phyloP scores from a whole-genome alignment of 2,329 filamentous ascomycete genomes.

The Colletotrichum sp. region DNA sequence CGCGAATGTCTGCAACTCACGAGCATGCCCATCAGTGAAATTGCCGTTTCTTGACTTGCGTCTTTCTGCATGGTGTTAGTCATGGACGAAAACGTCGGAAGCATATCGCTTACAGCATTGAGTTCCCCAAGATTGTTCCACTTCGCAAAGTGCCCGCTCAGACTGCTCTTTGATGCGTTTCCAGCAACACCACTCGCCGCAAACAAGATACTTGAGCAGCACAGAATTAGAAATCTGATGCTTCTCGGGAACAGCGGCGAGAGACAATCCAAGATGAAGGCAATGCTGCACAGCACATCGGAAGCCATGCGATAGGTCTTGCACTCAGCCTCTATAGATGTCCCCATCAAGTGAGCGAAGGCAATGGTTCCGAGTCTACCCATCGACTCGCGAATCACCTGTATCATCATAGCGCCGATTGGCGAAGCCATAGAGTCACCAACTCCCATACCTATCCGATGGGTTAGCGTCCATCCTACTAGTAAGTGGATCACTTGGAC shows the following conservation, averaged over 20 bases:
- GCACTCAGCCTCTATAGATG: constrained; percentile 17
- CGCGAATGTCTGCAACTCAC: not conserved
- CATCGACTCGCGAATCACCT: constrained; percentile 17
- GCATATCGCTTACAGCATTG: not conserved
- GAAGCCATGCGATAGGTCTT: constrained; percentile 13
- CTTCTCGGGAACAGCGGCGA: not conserved
- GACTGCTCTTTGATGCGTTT: constrained; percentile 17
- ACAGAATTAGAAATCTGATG: not conserved
- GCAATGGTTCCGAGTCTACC: constrained; percentile 14
- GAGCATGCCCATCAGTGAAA: constrained; percentile 16
- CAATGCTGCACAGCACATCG: not conserved
- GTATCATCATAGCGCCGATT: constrained; percentile 11
- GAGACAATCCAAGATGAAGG: constrained; percentile 12
- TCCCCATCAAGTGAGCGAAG: constrained; percentile 15
- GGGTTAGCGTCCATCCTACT: not conserved
- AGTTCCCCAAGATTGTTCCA: constrained; percentile 19
- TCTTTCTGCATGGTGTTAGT: not conserved
- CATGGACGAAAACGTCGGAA: fast-evolving
- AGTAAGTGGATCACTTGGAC: not conserved
- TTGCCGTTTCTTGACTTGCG: constrained; percentile 15
- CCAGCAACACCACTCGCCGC: constrained; percentile 7
- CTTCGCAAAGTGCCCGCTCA: constrained; percentile 16
- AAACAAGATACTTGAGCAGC: constrained; percentile 9
- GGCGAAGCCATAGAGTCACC: constrained; percentile 17
- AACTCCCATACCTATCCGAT: not conserved